Evolutionary conservation across 257 asterid species (phyloP), one percentile per base, ranked within the genome.

Genomic region (Perilla frutescens): DNA sequence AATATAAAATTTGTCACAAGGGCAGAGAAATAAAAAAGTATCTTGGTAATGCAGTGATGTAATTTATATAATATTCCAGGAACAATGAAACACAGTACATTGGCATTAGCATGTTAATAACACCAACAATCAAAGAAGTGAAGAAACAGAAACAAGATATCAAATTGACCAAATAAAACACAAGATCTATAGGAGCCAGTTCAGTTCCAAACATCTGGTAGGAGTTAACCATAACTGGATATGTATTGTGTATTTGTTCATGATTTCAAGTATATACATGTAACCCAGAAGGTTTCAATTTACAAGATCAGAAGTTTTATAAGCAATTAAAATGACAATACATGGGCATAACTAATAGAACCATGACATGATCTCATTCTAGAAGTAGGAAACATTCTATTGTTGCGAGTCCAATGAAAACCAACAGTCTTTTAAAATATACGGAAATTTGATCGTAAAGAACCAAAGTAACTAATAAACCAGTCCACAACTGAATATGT

Each of bases 131-230:
- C 37, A n/a, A 26, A 57, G 58, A 1, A 74, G 7, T 66, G 54
- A 50, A 59, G 39, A 73, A 36, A 55, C 41, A 59, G 14, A 60
- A 69, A 51, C 62, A 68, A 76, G 74, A 50, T 32, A 74, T 62
- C 66, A 37, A 48, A 74, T 47, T 10, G 63, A 41, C 47, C 7
- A 14, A 67, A 37, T 15, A 74, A 77, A 68, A 45, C 34, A 60
- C 60, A 65, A 73, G 12, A 41, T 41, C 49, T 10, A 37, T 3
- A 11, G 11, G 41, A 68, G 40, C 68, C n/a, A 67, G 69, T 58
- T 54, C 3, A 26, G 10, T 8, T 66, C 47, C 68, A 32, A 68
- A 37, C 5, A 8, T 36, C 54, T 0, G n/a, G 26, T 37, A 26
- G 32, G 31, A 62, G 66, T 56, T 47, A 62, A 32, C n/a, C 49